Base-by-base conservation (phyloP, 805 yeast genomes). In the Ogataea pini region DNA sequence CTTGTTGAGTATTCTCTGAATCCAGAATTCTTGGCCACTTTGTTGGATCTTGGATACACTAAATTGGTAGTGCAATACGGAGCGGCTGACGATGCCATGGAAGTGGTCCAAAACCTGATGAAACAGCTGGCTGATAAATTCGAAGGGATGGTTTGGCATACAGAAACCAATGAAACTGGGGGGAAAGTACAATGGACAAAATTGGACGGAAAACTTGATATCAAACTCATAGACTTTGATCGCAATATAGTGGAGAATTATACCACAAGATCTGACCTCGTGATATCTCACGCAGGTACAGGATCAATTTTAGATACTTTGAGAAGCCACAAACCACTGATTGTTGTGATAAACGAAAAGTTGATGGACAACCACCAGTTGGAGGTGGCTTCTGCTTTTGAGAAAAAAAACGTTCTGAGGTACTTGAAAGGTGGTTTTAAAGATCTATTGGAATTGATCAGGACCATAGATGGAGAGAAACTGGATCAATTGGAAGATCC, bases 361-460 rank as follows among this genome's bases (percentile, higher is more conserved):
- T 74, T 94, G n/a, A 86, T 89, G 88, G 88, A 88, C 62, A 88
- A 90, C 62, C 97, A 91, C 63, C 97, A 91, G 63, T 54, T 67
- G 14, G 92, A 91, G 51, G 82, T 88, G 7, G 94, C 96, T 0
- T 59, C 63, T n/a, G 81, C 77, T 44, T 72, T 86, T 39, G 71
- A 64, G 10, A 37, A 59, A 1, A 44, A 62, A 36, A 68, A 70
- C 34, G 55, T 75, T 22, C 34, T 70, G 19, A 50, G 55, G 27
- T 58, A 58, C 7, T 45, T 53, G 37, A 47, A 52, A 7, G 54
- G 58, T 0, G 58, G 41, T 0, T 40, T 65, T 14, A 24, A 43
- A 1, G 55, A 51, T 6, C 49, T 59, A 20, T 16, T 64, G 10
- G 17, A 43, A 3, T 36, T 56, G 8, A 49, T 65, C 1, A 22